phyloP scores from a whole-genome alignment of 1,284 basidiomycete genomes.

The Phellopilus nigrolimitatus region DNA sequence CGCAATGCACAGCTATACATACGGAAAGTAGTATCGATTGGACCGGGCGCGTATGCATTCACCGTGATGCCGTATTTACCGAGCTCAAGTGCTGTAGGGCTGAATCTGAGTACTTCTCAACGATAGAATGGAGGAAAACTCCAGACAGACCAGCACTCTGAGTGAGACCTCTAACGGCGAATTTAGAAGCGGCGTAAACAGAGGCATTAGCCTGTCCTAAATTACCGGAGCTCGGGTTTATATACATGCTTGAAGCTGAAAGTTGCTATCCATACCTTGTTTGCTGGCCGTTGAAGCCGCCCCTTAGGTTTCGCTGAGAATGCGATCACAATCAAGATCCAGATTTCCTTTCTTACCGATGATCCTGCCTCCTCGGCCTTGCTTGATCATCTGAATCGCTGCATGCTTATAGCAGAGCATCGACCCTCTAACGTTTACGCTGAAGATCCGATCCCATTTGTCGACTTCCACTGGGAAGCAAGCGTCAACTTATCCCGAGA shows the following conservation, averaged over 20 bases:
- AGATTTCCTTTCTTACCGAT: constrained; percentile 9
- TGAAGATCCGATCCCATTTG: constrained; percentile 19
- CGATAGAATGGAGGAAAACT: background rate
- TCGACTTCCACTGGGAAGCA: constrained; percentile 14
- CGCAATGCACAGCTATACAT: background rate
- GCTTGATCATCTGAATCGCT: constrained; percentile 24
- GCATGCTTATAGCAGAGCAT: constrained; percentile 24
- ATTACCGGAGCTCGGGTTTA: background rate
- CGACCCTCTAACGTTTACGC: constrained; percentile 20
- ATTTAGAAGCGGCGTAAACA: constrained; percentile 15
- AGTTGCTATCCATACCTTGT: constrained; percentile 1
- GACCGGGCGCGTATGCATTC: constrained; percentile 28
- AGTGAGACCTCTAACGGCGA: constrained; percentile 14
- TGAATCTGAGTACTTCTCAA: background rate
- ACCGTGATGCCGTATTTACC: constrained; percentile 25
- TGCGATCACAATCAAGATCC: background rate
- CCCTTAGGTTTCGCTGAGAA: background rate
- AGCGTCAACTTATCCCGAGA: background rate
- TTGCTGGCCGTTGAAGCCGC: constrained; percentile 11
- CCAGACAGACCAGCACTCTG: constrained; percentile 14
- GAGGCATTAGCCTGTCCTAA: constrained; percentile 13
- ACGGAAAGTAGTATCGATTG: constrained; percentile 16
- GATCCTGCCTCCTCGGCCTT: constrained; percentile 20
- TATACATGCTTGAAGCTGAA: background rate
- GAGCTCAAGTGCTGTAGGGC: constrained; percentile 19